phyloP scores from a whole-genome alignment of 2,329 filamentous ascomycete species.

The Cyanodermella asteris region DNA sequence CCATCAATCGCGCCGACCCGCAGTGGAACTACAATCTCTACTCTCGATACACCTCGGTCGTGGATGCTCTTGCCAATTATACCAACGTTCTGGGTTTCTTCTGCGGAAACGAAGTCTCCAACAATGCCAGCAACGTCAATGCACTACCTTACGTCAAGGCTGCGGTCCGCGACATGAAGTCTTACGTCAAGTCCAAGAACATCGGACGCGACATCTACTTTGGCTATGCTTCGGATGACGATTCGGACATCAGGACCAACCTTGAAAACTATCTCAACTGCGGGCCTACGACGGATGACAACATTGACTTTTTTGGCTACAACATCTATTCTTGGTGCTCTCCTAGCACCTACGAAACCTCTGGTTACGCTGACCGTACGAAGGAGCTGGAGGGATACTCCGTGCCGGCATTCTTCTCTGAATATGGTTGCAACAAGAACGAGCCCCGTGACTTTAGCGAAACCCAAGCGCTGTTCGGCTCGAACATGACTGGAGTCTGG shows the following conservation, averaged over 20 bases:
- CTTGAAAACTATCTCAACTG: slow-evolving; percentile 94
- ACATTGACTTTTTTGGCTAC: slow-evolving; percentile 98
- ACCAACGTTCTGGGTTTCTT: slow-evolving; percentile 93
- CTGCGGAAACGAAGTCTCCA: slow-evolving; percentile 91
- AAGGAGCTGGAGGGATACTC: slow-evolving; percentile 75
- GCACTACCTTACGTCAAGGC: slow-evolving; percentile 94
- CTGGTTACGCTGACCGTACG: slow-evolving; percentile 64
- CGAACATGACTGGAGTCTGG: slow-evolving; percentile 68
- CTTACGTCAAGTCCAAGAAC: slow-evolving; percentile 63
- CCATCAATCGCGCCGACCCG: slow-evolving; percentile 66
- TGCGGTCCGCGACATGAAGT: slow-evolving; percentile 86
- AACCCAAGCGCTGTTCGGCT: slow-evolving; percentile 56
- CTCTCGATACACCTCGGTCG: slow-evolving; percentile 58
- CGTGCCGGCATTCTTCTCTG: slow-evolving; percentile 92
- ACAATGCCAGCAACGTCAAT: slow-evolving; percentile 67
- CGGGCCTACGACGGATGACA: slow-evolving; percentile 32
- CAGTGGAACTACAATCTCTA: slow-evolving; percentile 62
- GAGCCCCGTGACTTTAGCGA: slow-evolving; percentile 64
- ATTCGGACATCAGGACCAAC: slow-evolving; percentile 56
- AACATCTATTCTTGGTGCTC: slow-evolving; percentile 99
- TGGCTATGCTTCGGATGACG: slow-evolving; percentile 91
- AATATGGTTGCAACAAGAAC: slow-evolving; percentile 81
- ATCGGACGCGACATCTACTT: slow-evolving; percentile 69
- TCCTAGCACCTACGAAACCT: slow-evolving; percentile 50
- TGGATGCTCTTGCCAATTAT: slow-evolving; percentile 65